Base-by-base conservation (phyloP, 306 rosid species). In the Calophaca sinica region DNA sequence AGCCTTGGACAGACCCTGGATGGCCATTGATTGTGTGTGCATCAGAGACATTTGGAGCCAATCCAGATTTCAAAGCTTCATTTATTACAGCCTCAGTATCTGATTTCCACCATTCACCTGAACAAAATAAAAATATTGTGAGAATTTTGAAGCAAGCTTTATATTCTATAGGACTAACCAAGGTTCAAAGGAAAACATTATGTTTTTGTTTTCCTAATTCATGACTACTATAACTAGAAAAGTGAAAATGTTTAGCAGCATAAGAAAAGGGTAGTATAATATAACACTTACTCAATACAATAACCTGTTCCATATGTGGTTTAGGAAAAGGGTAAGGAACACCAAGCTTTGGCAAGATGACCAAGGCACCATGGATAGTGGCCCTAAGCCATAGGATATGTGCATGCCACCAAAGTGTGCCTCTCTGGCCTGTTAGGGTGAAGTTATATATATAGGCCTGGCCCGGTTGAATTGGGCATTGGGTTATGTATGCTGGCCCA, bases 351-450 rank as follows among this genome's bases (percentile, higher is more conserved):
- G 98, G 98, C 74, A 89, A 78, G 72, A 93, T 81, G 54, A 93
- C 96, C 10, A 93, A 0, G 39, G 97, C 98, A 29, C 98, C 98
- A 59, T 93, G 85, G 61, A 93, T 52, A 7, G 98, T 90, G 36
- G 93, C 89, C 79, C 98, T 89, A 14, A 93, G 98, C 98, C 98
- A 93, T 5, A 87, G 84, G 68, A 93, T 87, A 76, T 93, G 98
- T 13, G 98, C 98, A 55, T 93, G 98, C 94, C 94, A 93, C 86
- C 89, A 84, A 2, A 93, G 93, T 6, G 98, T 90, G 20, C 98
- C 98, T 69, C 98, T 90, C 14, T 93, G 98, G 7, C 97, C 98
- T 3, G 93, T 89, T 69, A 90, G 63, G 36, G 98, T 93, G 86
- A 89, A 90, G 51, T 93, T 93, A 84, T 93, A 90, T 0, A 81